These are phyloP conservation scores for Nemania abortiva DNA, from an alignment of 2,329 filamentous ascomycete species.

Conservation along the genomic window DNA sequence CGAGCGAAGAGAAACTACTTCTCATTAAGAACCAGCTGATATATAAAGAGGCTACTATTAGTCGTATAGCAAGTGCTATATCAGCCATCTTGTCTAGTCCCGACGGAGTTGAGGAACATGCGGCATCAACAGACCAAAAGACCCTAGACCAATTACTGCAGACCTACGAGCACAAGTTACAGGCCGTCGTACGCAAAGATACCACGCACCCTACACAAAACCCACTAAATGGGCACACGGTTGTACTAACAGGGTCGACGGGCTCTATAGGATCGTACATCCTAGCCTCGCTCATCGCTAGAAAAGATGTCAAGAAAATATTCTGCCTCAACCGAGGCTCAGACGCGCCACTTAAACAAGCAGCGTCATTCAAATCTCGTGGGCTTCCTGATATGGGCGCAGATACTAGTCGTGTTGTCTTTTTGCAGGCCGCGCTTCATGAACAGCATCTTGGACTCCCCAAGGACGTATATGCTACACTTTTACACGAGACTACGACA, in stretches of 20 bases:
- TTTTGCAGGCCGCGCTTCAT: conserved; percentile 35
- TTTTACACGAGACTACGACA: conserved; percentile 35
- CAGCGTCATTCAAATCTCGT: conserved; percentile 21
- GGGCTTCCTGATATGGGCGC: background rate
- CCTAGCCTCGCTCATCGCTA: conserved; percentile 21
- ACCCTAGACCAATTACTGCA: background rate
- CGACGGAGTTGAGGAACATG: background rate
- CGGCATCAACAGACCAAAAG: background rate
- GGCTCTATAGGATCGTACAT: conserved; percentile 36
- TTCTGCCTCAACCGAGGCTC: conserved; percentile 30
- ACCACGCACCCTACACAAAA: background rate
- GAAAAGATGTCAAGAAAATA: conserved; percentile 22
- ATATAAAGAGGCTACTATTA: background rate
- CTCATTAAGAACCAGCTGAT: background rate
- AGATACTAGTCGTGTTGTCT: conserved; percentile 33
- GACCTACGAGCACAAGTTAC: background rate
- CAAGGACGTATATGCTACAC: conserved; percentile 26
- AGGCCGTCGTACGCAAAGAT: background rate
- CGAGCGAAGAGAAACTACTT: background rate
- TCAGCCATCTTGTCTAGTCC: background rate
- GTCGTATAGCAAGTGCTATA: background rate
- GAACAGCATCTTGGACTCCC: conserved; percentile 39
- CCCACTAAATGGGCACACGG: background rate
- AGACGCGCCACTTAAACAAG: conserved; percentile 4
- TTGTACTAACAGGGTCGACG: conserved; percentile 30